Conservation (phyloP, 176 grass and related monocot genomes). For the Ampelocalamus luodianensis region DNA sequence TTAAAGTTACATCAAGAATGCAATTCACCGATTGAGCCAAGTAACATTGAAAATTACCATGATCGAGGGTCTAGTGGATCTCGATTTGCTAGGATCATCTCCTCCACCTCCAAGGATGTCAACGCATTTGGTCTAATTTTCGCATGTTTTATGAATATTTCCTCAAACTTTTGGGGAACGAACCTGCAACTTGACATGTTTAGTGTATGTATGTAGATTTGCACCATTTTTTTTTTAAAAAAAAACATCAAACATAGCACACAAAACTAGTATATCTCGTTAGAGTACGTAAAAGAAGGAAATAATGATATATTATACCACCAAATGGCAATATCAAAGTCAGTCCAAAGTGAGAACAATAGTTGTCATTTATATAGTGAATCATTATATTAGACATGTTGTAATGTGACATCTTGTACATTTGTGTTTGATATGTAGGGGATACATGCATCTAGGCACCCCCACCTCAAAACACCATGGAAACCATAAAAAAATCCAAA, state of each 20-base stretch:
- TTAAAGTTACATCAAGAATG: background rate
- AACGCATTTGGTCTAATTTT: slow-evolving; percentile 55
- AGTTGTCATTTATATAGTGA: background rate
- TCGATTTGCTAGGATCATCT: slow-evolving; percentile 68
- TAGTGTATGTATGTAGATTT: background rate
- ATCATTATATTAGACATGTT: background rate
- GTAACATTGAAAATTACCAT: slow-evolving; percentile 50
- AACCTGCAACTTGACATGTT: slow-evolving; percentile 51
- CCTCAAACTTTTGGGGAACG: slow-evolving; percentile 75
- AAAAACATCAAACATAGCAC: background rate
- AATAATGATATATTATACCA: background rate
- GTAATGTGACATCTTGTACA: background rate
- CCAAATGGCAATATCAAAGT: background rate
- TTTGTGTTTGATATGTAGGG: background rate
- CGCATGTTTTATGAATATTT: slow-evolving; percentile 82
- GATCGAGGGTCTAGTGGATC: slow-evolving; percentile 55
- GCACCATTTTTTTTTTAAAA: background rate
- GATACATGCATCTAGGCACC: background rate
- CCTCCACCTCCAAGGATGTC: slow-evolving; percentile 54
- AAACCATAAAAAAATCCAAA: background rate
- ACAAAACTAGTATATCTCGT: background rate
- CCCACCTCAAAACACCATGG: background rate
- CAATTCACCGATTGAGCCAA: background rate
- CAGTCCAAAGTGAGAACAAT: background rate
- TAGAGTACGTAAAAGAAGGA: background rate